These are phyloP conservation scores for Eudorina sp. DNA, from an alignment of 139 green algal genomes.

Conservation along the genomic window DNA sequence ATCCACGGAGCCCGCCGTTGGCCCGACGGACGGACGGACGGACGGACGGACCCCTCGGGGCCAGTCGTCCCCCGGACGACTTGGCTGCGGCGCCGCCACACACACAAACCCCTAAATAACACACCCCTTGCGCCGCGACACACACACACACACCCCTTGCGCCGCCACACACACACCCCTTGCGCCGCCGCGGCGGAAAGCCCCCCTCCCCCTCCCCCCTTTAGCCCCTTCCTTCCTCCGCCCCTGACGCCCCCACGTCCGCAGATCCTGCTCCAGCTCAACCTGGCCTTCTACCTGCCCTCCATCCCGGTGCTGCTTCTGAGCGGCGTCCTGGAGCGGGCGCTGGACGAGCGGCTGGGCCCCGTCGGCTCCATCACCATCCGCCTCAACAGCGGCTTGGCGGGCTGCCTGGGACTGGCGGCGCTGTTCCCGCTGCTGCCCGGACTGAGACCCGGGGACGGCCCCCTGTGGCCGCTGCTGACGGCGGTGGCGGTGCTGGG, in stretches of 20 bases:
- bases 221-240: not conserved
- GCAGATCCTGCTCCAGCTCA: slow-evolving; percentile 80
- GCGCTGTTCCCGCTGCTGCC: slow-evolving; percentile 35
- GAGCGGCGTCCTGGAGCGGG: slow-evolving; percentile 56
- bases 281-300: slow-evolving; percentile 86
- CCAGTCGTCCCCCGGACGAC: not conserved
- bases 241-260: not conserved
- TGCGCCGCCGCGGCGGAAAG: too few species aligned
- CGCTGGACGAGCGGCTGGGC: slow-evolving; percentile 74
- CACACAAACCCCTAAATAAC: not conserved
- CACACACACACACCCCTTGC: too few species aligned
- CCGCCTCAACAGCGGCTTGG: slow-evolving; percentile 49
- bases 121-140: too few species aligned
- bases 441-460: not conserved
- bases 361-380: slow-evolving; percentile 57
- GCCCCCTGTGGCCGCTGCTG: slow-evolving; percentile 62
- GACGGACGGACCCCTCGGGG: not conserved
- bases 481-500: slow-evolving; percentile 68
- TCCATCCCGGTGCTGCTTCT: slow-evolving; percentile 81
- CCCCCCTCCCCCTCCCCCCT: not conserved
- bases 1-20: not conserved
- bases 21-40: too few species aligned
- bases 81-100: not conserved
- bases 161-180: too few species aligned
- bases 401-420: slow-evolving; percentile 35